A percentile compares a stretch with the other conserved stretches of the same genome.
phyloP scores from a whole-genome alignment of 768 basidiomycete species.

The Tricholomella constricta region DNA sequence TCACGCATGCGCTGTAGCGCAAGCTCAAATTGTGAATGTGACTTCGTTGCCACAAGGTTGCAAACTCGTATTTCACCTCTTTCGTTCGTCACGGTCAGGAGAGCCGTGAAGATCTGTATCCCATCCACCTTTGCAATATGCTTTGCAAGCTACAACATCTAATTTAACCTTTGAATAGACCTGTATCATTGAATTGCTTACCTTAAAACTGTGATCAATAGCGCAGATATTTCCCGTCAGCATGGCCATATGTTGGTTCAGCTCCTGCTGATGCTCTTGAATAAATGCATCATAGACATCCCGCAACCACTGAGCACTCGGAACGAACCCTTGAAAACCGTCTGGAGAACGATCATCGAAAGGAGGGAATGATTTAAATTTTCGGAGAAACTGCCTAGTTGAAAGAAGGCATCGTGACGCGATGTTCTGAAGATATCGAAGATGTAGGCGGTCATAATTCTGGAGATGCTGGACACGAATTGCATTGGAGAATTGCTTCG shows the following conservation, averaged over 20 bases:
- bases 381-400: not conserved
- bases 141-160: slow-evolving; percentile 23
- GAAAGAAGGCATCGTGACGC: not conserved
- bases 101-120: slow-evolving; percentile 24
- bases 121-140: slow-evolving; percentile 27
- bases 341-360: not conserved
- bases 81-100: slow-evolving; percentile 30
- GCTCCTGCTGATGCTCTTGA: slow-evolving; percentile 14
- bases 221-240: slow-evolving; percentile 15
- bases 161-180: no score
- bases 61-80: slow-evolving; percentile 24
- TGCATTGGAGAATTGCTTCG: slow-evolving; percentile 25
- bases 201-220: slow-evolving; percentile 31
- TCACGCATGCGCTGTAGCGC: slow-evolving; percentile 22
- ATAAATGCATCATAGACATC: slow-evolving; percentile 28
- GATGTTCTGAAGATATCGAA: slow-evolving; percentile 7
- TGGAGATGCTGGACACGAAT: slow-evolving; percentile 20
- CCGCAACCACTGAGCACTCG: slow-evolving; percentile 20
- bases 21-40: slow-evolving; percentile 30
- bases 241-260: slow-evolving; percentile 29
- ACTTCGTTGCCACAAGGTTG: slow-evolving; percentile 30
- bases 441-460: slow-evolving; percentile 18
- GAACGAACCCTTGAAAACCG: slow-evolving; percentile 24
- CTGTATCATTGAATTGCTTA: not conserved
- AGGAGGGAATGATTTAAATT: slow-evolving; percentile 1